Conservation (phyloP, 2,329 filamentous ascomycete genomes). For the Colletotrichum camelliae region DNA sequence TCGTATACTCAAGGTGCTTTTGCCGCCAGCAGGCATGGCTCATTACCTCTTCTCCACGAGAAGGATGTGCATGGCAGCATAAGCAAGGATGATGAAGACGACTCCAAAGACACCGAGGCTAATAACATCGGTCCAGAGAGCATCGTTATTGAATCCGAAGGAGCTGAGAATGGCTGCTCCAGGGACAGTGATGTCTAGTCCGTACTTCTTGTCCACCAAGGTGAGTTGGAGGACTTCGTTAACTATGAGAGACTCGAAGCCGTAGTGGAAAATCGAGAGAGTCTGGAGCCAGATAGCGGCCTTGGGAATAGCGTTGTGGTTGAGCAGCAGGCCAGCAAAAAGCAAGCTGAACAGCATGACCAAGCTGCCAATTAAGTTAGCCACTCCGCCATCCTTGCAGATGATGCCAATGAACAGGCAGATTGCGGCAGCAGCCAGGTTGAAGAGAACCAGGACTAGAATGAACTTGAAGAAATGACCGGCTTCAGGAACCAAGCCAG, state of each 20-base stretch:
- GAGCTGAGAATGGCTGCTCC: conserved; percentile 92
- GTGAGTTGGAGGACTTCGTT: conserved; percentile 94
- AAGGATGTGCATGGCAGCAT: conserved; percentile 90
- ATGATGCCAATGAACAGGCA: conserved; percentile 97
- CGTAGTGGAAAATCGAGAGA: conserved; percentile 97
- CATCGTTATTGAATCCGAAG: conserved; percentile 90
- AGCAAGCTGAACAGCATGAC: conserved; percentile 98
- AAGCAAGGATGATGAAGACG: conserved; percentile 86
- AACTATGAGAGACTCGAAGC: conserved; percentile 94
- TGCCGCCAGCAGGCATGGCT: not conserved
- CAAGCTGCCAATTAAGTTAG: conserved; percentile 90
- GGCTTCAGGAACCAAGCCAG: conserved; percentile 82
- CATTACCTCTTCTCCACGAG: conserved; percentile 83
- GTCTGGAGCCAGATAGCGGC: conserved; percentile 89
- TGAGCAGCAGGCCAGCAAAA: conserved; percentile 92
- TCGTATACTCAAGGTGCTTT: conserved; percentile 1
- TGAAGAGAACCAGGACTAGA: conserved; percentile 92
- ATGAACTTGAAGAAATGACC: conserved; percentile 91
- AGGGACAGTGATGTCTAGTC: conserved; percentile 93
- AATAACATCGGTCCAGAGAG: conserved; percentile 83
- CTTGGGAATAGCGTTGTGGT: conserved; percentile 89
- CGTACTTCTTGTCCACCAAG: conserved; percentile 92
- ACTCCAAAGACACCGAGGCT: conserved; percentile 84
- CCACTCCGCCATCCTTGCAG: conserved; percentile 89
- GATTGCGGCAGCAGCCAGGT: conserved; percentile 90